These are phyloP conservation scores for Chaetomium fimeti DNA, from an alignment of 495 filamentous ascomycete species.

Conservation along the genomic window DNA sequence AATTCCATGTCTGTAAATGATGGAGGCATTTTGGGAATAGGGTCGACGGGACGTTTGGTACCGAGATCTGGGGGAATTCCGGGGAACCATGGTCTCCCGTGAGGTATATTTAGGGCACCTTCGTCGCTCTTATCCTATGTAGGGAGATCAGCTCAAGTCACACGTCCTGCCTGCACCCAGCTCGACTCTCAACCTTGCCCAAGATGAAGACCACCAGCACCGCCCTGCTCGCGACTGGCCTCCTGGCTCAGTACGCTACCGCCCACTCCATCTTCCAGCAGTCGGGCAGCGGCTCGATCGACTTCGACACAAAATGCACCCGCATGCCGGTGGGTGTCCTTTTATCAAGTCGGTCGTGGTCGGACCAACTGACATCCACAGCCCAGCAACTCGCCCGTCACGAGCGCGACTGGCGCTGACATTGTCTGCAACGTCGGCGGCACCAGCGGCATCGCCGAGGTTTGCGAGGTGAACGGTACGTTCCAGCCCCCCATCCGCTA, in stretches of 20 bases:
- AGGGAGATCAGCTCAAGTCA: background rate
- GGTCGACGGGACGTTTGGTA: background rate
- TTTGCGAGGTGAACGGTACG: slow-evolving; percentile 31
- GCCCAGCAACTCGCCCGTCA: slow-evolving; percentile 45
- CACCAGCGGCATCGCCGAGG: slow-evolving; percentile 36
- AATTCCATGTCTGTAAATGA: background rate
- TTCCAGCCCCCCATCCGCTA: slow-evolving; percentile 29
- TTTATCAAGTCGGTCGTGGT: slow-evolving; percentile 6
- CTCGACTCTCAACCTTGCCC: slow-evolving; percentile 7
- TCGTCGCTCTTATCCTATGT: background rate
- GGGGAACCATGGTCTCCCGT: too few relatives aligned
- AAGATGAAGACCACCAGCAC: slow-evolving; percentile 26
- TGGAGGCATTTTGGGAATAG: background rate
- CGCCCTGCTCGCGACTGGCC: slow-evolving; percentile 18
- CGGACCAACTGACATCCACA: slow-evolving; percentile 16
- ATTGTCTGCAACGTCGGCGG: slow-evolving; percentile 44
- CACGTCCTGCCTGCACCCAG: background rate
- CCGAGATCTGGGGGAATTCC: slow-evolving; percentile 3
- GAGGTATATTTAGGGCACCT: background rate
- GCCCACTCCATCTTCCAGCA: slow-evolving; percentile 48
- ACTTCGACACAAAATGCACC: slow-evolving; percentile 27
- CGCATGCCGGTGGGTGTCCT: slow-evolving; percentile 33
- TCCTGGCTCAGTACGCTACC: slow-evolving; percentile 21
- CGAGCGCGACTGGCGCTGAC: slow-evolving; percentile 36
- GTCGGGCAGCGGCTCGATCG: slow-evolving; percentile 19